Percentiles rank a stretch among this genome's conserved stretches.
These are phyloP conservation scores for Xerocomus minutiporus DNA, from an alignment of 1,284 basidiomycete genomes.

Conservation along the genomic window DNA sequence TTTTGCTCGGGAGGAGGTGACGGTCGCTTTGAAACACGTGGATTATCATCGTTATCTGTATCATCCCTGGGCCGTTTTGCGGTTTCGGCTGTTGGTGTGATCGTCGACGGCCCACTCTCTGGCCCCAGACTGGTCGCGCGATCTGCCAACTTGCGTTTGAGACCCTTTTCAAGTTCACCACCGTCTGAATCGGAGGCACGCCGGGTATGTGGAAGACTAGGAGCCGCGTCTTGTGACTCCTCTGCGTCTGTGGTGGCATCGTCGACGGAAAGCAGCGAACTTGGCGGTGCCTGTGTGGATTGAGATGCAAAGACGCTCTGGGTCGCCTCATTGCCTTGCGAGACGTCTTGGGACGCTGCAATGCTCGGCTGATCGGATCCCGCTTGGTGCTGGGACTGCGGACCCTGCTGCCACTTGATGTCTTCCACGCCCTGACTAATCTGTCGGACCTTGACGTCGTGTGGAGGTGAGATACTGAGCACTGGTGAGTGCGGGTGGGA, in stretches of 20 bases:
- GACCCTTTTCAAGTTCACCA: constrained; percentile 49
- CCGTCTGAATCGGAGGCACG: constrained; percentile 29
- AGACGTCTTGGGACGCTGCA: constrained; percentile 4
- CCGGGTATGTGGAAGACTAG: constrained; percentile 31
- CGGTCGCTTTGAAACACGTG: constrained; percentile 56
- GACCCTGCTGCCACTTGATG: constrained; percentile 55
- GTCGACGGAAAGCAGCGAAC: constrained; percentile 22
- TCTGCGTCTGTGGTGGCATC: constrained; percentile 21
- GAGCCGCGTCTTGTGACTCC: constrained; percentile 23
- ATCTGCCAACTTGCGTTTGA: constrained; percentile 60
- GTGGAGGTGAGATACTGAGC: constrained; percentile 57
- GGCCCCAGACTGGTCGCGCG: constrained; percentile 38
- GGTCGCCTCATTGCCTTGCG: constrained; percentile 10
- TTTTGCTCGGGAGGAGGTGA: constrained; percentile 62
- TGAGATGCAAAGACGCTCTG: constrained; percentile 15
- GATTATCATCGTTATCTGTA: constrained; percentile 32
- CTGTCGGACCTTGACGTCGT: constrained; percentile 68
- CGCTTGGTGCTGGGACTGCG: constrained; percentile 14
- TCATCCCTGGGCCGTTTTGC: constrained; percentile 35
- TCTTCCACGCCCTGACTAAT: constrained; percentile 75
- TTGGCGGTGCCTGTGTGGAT: constrained; percentile 7
- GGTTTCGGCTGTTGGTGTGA: constrained; percentile 16
- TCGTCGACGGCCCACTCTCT: constrained; percentile 17
- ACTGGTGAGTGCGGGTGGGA: constrained; percentile 40
- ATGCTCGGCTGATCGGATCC: constrained; percentile 6